These are phyloP conservation scores for Eremomyces bilateralis DNA, from an alignment of 495 filamentous ascomycete species.

Conservation along the genomic window DNA sequence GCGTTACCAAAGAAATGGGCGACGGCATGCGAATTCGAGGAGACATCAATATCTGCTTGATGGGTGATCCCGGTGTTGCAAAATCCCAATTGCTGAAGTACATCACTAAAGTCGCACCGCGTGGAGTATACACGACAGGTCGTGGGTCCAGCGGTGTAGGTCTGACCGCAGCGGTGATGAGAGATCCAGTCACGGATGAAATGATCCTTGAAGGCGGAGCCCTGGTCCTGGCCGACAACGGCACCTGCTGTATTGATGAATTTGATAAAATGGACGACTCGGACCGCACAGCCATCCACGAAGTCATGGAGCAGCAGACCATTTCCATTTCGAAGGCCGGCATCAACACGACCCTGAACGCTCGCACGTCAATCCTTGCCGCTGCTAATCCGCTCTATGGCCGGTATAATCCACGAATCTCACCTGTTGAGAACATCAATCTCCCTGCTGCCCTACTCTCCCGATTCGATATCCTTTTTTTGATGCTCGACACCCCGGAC, in stretches of 20 bases:
- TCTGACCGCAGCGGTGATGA: conserved; percentile 95
- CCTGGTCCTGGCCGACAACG: conserved; percentile 87
- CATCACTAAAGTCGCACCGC: conserved; percentile 92
- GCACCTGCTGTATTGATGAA: conserved; percentile 98
- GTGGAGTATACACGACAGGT: conserved; percentile 93
- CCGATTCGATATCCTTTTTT: conserved; percentile 90
- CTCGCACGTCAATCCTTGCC: conserved; percentile 89
- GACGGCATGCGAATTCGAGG: conserved; percentile 97
- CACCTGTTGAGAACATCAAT: conserved; percentile 97
- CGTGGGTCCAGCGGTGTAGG: conserved; percentile 91
- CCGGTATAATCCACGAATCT: conserved; percentile 90
- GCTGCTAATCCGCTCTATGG: conserved; percentile 95
- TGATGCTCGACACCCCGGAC: conserved; percentile 82
- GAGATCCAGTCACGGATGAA: conserved; percentile 93
- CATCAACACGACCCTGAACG: conserved; percentile 89
- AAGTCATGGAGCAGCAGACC: conserved; percentile 99
- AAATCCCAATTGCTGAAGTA: conserved; percentile 97
- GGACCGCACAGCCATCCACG: conserved; percentile 92
- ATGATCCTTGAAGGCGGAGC: conserved; percentile 97
- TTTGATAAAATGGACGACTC: conserved; percentile 99
- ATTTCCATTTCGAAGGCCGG: conserved; percentile 98
- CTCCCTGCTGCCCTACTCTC: conserved; percentile 86
- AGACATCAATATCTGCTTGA: conserved; percentile 94
- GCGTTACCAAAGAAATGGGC: conserved; percentile 91
- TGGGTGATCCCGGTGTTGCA: conserved; percentile 98